phyloP scores from a whole-genome alignment of 2,329 filamentous ascomycete species.

The Cordyceps militaris region DNA sequence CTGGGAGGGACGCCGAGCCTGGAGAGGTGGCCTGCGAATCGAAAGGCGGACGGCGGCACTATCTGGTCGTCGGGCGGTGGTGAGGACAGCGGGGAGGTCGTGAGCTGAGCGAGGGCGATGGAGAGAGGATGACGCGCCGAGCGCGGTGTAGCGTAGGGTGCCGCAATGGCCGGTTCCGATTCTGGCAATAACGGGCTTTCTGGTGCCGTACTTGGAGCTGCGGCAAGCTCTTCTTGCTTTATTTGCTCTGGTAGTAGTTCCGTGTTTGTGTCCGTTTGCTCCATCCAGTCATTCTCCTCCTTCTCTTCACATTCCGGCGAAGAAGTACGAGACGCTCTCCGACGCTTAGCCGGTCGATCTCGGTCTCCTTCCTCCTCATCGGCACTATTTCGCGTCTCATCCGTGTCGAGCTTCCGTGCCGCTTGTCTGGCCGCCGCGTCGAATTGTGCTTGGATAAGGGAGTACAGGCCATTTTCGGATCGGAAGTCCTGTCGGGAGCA shows the following conservation, averaged over 20 bases:
- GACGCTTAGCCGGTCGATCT: conserved; percentile 14
- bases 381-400: conserved; percentile 18
- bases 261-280: neutral
- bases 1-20: conserved; percentile 23
- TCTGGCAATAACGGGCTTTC: conserved; percentile 9
- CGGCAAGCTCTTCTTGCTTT: neutral
- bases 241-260: neutral
- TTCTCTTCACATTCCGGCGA: neutral
- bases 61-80: conserved; percentile 28
- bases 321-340: neutral
- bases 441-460: conserved; percentile 62
- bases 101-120: conserved; percentile 18
- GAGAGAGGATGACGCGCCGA: conserved; percentile 14
- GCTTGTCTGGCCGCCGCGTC: conserved; percentile 42
- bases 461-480: conserved; percentile 65
- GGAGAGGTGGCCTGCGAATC: conserved; percentile 17
- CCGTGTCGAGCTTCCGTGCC: conserved; percentile 21
- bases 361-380: conserved; percentile 14
- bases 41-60: conserved; percentile 21
- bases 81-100: conserved; percentile 32
- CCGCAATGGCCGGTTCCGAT: conserved; percentile 11
- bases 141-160: conserved; percentile 14
- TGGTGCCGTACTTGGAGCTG: neutral
- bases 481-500: conserved; percentile 54
- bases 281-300: too few relatives aligned